Conservation (phyloP, 345 rosid genomes). For the Salix exigua region DNA sequence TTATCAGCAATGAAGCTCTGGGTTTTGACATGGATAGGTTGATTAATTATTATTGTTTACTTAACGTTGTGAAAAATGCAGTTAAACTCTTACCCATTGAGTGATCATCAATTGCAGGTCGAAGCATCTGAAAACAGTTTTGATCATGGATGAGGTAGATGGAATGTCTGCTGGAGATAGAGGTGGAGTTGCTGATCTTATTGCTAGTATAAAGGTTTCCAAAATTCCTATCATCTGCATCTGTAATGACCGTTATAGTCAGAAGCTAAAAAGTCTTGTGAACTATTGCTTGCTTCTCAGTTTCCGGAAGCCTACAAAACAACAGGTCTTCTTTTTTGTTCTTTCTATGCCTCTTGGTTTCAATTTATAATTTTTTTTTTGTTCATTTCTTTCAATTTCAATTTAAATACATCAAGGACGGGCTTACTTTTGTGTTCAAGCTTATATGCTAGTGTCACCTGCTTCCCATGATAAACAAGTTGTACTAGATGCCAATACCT, state of each 20-base stretch:
- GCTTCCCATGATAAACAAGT: not conserved
- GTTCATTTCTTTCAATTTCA: not conserved
- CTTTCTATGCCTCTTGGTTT: not conserved
- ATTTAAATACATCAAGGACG: not conserved
- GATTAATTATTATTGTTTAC: conserved; percentile 11
- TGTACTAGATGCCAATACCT: not conserved
- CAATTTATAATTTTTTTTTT: not conserved
- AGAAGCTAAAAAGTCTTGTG: conserved; percentile 87
- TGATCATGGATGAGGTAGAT: conserved; percentile 99
- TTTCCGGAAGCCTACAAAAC: conserved; percentile 89
- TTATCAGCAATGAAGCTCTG: conserved; percentile 82
- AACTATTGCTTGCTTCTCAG: conserved; percentile 80
- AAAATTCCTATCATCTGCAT: conserved; percentile 95
- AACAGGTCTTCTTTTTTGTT: conserved; percentile 52
- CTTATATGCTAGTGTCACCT: not conserved
- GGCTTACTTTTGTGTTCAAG: not conserved
- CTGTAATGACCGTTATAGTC: conserved; percentile 97
- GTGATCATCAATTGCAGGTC: conserved; percentile 44
- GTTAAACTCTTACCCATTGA: not conserved
- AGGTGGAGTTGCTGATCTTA: conserved; percentile 96
- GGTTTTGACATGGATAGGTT: conserved; percentile 58
- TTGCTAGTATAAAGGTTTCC: conserved; percentile 91
- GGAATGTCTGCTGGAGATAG: conserved; percentile 99
- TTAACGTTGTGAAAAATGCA: not conserved
- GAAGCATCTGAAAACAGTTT: conserved; percentile 70